A percentile compares a stretch with the other conserved stretches of the same genome.
Evolutionary conservation across 257 asterid species (phyloP).

Genomic region (Dorcoceras hygrometricum): DNA sequence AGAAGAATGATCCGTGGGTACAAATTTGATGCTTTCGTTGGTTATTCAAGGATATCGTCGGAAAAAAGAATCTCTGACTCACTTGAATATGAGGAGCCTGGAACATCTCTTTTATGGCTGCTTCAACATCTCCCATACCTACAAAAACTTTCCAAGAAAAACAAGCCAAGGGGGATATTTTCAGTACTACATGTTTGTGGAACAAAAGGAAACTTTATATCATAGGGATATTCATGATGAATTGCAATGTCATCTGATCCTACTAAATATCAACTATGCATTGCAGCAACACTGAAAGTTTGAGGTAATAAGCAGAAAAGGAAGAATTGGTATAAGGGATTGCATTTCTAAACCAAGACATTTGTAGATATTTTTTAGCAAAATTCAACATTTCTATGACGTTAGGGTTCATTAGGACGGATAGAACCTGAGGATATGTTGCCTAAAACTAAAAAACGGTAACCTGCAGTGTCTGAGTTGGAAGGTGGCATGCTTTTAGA

Average conservation of each 20-base stretch:
- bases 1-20: not conserved
- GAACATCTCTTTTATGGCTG: conserved; percentile 94
- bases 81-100: conserved; percentile 99
- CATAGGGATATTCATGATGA: not conserved
- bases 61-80: conserved; percentile 29
- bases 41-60: conserved; percentile 5
- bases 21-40: not conserved
- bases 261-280: not conserved
- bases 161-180: conserved; percentile 12
- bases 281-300: conserved; percentile 1
- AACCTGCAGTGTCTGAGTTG: conserved; percentile 48
- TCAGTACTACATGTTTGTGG: conserved; percentile 11
- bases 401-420: not conserved
- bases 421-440: conserved; percentile 2
- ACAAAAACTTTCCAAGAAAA: conserved; percentile 59
- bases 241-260: not conserved
- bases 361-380: not conserved
- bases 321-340: conserved; percentile 2
- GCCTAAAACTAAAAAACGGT: too few species aligned
- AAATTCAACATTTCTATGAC: not conserved
- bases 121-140: conserved; percentile 75
- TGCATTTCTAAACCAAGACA: conserved; percentile 1
- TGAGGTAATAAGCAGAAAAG: conserved; percentile 8
- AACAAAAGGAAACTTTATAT: conserved; percentile 12
- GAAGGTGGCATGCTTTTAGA: conserved; percentile 42